These are phyloP conservation scores for Auxenochlorella pyrenoidosa DNA, from an alignment of 139 green algal genomes.

Conservation along the genomic window DNA sequence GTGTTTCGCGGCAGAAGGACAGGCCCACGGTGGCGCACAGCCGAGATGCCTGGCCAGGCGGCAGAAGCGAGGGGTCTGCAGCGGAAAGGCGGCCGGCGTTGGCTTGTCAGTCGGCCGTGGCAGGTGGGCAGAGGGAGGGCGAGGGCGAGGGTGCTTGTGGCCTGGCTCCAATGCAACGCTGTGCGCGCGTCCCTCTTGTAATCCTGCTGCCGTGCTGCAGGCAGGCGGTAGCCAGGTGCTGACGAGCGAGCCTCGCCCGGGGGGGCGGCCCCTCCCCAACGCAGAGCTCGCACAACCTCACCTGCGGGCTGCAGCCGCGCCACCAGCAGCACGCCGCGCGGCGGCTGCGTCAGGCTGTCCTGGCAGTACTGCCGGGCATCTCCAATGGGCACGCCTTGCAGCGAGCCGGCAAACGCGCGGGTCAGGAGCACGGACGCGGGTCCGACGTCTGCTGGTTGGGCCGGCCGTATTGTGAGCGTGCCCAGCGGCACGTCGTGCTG, in stretches of 20 bases:
- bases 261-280: too few relatives aligned
- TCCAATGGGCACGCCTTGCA: not conserved
- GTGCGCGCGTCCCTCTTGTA: too few relatives aligned
- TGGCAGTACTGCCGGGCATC: slow-evolving; percentile 21
- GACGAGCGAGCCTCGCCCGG: too few relatives aligned
- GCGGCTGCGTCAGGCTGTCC: slow-evolving; percentile 10
- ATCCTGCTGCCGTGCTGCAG: too few relatives aligned
- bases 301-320: slow-evolving; percentile 5
- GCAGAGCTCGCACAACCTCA: too few relatives aligned
- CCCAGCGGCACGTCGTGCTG: slow-evolving; percentile 7
- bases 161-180: too few relatives aligned
- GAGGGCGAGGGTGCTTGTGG: too few relatives aligned
- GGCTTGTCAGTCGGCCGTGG: too few relatives aligned
- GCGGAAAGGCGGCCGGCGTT: not conserved
- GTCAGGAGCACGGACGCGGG: slow-evolving; percentile 28
- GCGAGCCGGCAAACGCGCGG: slow-evolving; percentile 13
- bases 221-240: too few relatives aligned
- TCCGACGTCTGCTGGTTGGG: not conserved
- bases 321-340: slow-evolving; percentile 25
- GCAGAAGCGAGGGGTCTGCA: slow-evolving; percentile 18
- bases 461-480: not conserved
- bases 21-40: slow-evolving; percentile 29
- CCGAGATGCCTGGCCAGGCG: not conserved
- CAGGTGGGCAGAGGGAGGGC: too few relatives aligned
- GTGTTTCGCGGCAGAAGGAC: slow-evolving; percentile 14